A percentile compares a stretch with the other conserved stretches of the same genome.
Conservation (phyloP, 2,329 filamentous ascomycete species). For the Ophiostoma ips region DNA sequence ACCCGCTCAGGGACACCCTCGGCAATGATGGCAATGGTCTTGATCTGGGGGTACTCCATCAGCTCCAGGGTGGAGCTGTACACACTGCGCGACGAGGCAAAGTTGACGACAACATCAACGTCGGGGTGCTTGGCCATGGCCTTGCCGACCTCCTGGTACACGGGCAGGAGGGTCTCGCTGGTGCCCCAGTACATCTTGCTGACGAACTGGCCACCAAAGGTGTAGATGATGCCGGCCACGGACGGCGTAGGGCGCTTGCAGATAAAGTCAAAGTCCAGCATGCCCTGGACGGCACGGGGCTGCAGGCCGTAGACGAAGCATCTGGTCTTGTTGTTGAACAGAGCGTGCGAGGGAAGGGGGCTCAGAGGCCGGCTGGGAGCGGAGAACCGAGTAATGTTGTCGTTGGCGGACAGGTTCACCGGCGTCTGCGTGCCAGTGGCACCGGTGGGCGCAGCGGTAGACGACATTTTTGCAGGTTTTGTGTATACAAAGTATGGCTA, state of each 20-base stretch:
- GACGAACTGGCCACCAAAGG: conserved; percentile 98
- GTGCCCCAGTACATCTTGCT: conserved; percentile 99
- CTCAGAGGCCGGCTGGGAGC: conserved; percentile 85
- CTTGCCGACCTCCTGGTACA: conserved; percentile 90
- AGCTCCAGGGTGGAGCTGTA: conserved; percentile 98
- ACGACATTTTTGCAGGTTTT: conserved; percentile 33
- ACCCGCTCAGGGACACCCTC: conserved; percentile 97
- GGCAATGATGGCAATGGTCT: conserved; percentile 97
- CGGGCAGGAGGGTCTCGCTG: conserved; percentile 93
- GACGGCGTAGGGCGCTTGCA: conserved; percentile 97
- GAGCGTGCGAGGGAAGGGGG: conserved; percentile 73
- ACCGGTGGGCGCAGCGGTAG: conserved; percentile 34
- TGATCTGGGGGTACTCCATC: conserved; percentile 93
- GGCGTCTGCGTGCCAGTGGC: conserved; percentile 33
- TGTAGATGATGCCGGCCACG: conserved; percentile 98
- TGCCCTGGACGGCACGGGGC: conserved; percentile 79
- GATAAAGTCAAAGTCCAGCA: conserved; percentile 99
- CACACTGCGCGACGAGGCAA: conserved; percentile 95
- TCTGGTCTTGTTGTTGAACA: conserved; percentile 99
- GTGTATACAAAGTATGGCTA: neutral
- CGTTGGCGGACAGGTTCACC: conserved; percentile 63
- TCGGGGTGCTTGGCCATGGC: conserved; percentile 93
- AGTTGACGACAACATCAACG: conserved; percentile 98
- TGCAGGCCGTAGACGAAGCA: conserved; percentile 99
- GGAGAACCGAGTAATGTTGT: conserved; percentile 95